phyloP scores from a whole-genome alignment of 371 early-diverging fungal genomes.

The Mortierella sp. region DNA sequence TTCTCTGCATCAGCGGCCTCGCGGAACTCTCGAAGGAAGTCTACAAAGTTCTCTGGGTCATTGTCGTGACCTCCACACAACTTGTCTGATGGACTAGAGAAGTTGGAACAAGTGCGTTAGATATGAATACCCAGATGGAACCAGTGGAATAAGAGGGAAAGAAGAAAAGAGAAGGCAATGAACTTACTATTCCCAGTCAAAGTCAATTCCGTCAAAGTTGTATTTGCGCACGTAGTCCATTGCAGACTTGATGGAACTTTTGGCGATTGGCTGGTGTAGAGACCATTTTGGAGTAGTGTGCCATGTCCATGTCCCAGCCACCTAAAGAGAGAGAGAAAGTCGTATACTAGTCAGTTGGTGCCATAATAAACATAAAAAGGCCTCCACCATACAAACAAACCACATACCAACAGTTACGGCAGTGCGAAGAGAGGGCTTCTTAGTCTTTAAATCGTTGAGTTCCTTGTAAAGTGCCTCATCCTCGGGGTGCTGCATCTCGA shows the following conservation, averaged over 20 bases:
- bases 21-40: constrained; percentile 47
- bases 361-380: too few relatives aligned
- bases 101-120: not conserved
- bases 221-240: constrained; percentile 34
- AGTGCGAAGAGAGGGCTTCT: constrained; percentile 40
- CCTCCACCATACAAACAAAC: not conserved
- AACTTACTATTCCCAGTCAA: constrained; percentile 57
- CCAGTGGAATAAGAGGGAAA: not conserved
- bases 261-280: constrained; percentile 45
- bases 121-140: not conserved
- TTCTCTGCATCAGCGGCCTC: constrained; percentile 37
- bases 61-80: constrained; percentile 33
- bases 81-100: constrained; percentile 33
- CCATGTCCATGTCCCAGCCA: constrained; percentile 58
- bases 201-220: constrained; percentile 48
- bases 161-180: not conserved
- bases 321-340: constrained; percentile 18
- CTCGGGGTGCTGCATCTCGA: constrained; percentile 39
- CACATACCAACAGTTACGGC: constrained; percentile 40
- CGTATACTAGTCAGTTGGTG: not conserved
- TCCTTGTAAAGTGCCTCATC: constrained; percentile 35
- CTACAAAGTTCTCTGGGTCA: constrained; percentile 48
- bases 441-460: constrained; percentile 46
- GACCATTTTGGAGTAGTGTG: constrained; percentile 51
- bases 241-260: constrained; percentile 51